Percentiles rank a stretch among this genome's conserved stretches.
Evolutionary conservation across 208 protist genomes (phyloP).

Genomic region (Trypanosomatidae sp.): DNA sequence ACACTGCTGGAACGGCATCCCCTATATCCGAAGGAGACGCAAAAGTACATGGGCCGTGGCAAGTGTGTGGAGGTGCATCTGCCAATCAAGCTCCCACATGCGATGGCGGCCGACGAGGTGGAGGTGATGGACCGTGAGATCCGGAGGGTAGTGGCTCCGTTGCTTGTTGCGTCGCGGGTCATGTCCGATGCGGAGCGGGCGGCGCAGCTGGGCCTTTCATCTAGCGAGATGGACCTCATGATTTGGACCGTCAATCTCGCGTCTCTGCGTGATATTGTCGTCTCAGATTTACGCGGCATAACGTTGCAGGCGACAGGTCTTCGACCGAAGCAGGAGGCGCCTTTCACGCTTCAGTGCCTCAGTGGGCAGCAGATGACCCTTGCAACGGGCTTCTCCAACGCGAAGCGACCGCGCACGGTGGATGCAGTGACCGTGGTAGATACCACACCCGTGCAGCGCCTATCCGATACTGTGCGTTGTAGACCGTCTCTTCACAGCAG

Average conservation of each 20-base stretch:
- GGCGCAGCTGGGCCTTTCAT: conserved; percentile 40
- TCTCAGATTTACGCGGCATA: conserved; percentile 81
- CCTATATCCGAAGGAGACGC: conserved; percentile 64
- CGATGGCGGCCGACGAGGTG: conserved; percentile 32
- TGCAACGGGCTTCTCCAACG: conserved; percentile 49
- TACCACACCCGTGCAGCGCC: conserved; percentile 9
- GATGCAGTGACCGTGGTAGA: conserved; percentile 22
- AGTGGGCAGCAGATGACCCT: conserved; percentile 57
- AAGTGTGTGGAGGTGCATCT: conserved; percentile 82
- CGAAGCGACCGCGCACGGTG: conserved; percentile 16
- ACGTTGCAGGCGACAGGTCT: conserved; percentile 78
- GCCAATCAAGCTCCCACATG: conserved; percentile 49
- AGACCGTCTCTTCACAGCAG: not conserved
- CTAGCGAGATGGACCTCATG: conserved; percentile 9
- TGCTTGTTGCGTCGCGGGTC: conserved; percentile 49
- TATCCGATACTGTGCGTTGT: not conserved
- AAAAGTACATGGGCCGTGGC: conserved; percentile 88
- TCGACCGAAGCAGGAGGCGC: conserved; percentile 17
- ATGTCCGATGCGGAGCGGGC: conserved; percentile 54
- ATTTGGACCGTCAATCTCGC: conserved; percentile 72
- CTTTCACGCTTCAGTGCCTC: conserved; percentile 14
- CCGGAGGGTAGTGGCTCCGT: conserved; percentile 32
- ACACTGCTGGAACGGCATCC: conserved; percentile 86
- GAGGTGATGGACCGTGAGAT: conserved; percentile 51
- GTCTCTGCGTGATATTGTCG: conserved; percentile 53